Evolutionary conservation across 2,329 filamentous ascomycete genomes (phyloP).

Genomic region (Hortaea sp.): DNA sequence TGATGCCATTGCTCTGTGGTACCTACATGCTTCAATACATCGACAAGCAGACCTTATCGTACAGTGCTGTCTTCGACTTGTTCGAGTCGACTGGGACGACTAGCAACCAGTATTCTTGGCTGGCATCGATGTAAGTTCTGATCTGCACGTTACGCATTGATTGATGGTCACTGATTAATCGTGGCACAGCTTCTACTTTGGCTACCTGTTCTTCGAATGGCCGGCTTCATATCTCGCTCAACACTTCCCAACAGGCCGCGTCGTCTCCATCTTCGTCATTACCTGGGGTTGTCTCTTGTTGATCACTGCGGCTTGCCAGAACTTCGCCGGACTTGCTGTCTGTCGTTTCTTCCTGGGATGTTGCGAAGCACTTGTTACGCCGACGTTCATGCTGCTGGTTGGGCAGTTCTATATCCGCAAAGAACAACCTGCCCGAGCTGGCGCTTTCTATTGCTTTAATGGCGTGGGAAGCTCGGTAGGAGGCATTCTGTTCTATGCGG

Average conservation of each 20-base stretch:
- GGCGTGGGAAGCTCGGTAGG: constrained; percentile 61
- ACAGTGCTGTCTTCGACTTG: constrained; percentile 47
- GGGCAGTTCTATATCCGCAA: constrained; percentile 57
- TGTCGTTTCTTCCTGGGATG: constrained; percentile 44
- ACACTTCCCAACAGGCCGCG: constrained; percentile 15
- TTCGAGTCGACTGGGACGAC: constrained; percentile 40
- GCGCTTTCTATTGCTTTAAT: constrained; percentile 10
- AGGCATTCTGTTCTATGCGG: constrained; percentile 52
- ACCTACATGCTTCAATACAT: constrained; percentile 38
- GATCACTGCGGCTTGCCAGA: constrained; percentile 27
- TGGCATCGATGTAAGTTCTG: constrained; percentile 48
- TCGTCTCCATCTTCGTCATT: constrained; percentile 28
- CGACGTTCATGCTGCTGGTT: constrained; percentile 17
- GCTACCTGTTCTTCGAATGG: constrained; percentile 33
- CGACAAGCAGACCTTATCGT: constrained; percentile 43
- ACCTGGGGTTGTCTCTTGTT: constrained; percentile 33
- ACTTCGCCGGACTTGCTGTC: constrained; percentile 34
- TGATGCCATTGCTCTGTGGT: constrained; percentile 43
- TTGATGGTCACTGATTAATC: too few relatives aligned
- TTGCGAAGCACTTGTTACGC: constrained; percentile 25
- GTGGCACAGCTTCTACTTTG: constrained; percentile 32
- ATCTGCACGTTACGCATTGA: too few relatives aligned
- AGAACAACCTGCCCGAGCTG: constrained; percentile 27
- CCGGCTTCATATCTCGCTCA: constrained; percentile 31
- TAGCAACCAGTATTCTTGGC: constrained; percentile 42